Conservation (phyloP, 164 flowering plant species). For the Vitis labrusca region DNA sequence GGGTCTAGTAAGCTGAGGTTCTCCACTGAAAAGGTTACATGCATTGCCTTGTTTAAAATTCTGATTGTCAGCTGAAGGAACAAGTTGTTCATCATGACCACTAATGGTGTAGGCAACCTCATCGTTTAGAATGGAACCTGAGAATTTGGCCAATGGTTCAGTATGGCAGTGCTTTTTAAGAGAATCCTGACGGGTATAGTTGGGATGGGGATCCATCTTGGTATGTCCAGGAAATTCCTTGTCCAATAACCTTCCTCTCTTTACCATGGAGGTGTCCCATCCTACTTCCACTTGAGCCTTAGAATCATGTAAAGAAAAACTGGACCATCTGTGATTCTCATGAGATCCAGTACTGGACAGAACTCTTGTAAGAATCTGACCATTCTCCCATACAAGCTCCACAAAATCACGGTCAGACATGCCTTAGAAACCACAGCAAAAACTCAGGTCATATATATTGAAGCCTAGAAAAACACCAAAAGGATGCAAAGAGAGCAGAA, state of each 20-base stretch:
- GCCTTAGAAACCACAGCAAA: conserved; percentile 3
- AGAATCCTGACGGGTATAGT: neutral
- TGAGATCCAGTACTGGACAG: neutral
- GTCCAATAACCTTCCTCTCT: neutral
- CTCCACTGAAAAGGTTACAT: neutral
- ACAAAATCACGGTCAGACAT: conserved; percentile 10
- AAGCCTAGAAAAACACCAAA: neutral
- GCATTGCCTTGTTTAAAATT: neutral
- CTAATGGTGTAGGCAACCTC: neutral
- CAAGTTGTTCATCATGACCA: neutral
- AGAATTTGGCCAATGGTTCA: neutral
- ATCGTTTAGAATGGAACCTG: neutral
- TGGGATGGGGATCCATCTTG: neutral
- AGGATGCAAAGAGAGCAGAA: conserved; percentile 4
- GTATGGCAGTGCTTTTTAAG: neutral
- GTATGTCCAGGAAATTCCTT: neutral
- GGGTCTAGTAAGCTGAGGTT: neutral
- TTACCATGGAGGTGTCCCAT: neutral
- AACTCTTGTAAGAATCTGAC: conserved; percentile 14
- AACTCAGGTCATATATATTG: neutral
- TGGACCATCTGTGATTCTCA: neutral
- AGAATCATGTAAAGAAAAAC: neutral
- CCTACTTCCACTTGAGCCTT: neutral
- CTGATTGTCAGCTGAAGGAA: neutral
- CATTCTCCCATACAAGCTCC: conserved; percentile 26